Percentiles rank a stretch among this genome's conserved stretches.
These are phyloP conservation scores for Radiomyces spectabilis DNA, from an alignment of 192 early-diverging fungal species.

Conservation along the genomic window DNA sequence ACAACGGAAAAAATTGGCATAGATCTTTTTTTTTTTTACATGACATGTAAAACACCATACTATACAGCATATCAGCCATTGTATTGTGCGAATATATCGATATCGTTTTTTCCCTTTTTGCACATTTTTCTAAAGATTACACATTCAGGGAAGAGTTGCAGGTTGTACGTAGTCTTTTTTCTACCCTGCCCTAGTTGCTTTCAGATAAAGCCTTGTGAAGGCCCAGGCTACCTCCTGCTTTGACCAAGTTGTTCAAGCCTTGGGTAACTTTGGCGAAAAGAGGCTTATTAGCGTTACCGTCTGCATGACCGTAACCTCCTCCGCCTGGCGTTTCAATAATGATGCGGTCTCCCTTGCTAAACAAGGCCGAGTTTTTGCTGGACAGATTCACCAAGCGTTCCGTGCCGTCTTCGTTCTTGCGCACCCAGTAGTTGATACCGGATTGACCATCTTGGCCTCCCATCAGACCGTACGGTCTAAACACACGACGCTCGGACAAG, in stretches of 20 bases:
- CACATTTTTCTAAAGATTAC: too few species aligned
- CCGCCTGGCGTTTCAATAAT: constrained; percentile 88
- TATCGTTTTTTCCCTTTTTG: too few species aligned
- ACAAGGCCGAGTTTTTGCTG: constrained; percentile 82
- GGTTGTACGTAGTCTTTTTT: too few species aligned
- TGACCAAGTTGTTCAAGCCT: neutral
- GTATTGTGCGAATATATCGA: too few species aligned
- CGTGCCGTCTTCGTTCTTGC: constrained; percentile 34
- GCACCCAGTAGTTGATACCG: constrained; percentile 79
- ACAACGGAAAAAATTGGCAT: too few species aligned
- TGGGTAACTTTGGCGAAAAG: neutral
- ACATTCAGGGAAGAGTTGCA: too few species aligned
- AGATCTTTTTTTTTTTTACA: too few species aligned
- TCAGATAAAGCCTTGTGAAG: constrained; percentile 7
- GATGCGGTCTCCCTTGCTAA: constrained; percentile 74
- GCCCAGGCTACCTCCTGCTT: constrained; percentile 8
- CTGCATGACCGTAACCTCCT: constrained; percentile 66
- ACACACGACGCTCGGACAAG: constrained; percentile 86
- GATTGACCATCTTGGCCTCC: constrained; percentile 67
- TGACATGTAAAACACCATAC: too few species aligned
- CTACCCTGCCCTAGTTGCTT: constrained; percentile 10
- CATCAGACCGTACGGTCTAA: constrained; percentile 76
- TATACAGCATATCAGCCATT: too few species aligned
- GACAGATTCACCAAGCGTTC: constrained; percentile 20
- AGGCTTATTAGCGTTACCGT: neutral